Conservation (phyloP, 1,284 basidiomycete genomes). For the Irpex lacteus region DNA sequence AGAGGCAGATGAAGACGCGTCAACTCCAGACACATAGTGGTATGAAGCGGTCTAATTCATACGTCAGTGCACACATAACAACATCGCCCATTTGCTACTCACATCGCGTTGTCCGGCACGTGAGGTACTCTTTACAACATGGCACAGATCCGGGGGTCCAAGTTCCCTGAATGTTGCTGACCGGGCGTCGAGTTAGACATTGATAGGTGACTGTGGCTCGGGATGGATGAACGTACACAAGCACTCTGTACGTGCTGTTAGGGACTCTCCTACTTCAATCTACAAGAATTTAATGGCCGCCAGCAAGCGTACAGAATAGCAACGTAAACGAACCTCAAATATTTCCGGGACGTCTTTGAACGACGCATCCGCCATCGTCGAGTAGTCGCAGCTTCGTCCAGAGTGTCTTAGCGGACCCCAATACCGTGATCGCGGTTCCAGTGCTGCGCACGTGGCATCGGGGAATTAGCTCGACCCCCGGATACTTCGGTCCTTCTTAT, state of each 20-base stretch:
- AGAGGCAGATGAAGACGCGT: constrained; percentile 95
- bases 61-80: neutral
- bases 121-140: constrained; percentile 92
- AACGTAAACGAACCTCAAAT: constrained; percentile 49
- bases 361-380: constrained; percentile 36
- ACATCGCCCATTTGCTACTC: constrained; percentile 30
- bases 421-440: constrained; percentile 10
- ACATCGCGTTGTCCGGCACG: constrained; percentile 84
- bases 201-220: constrained; percentile 6
- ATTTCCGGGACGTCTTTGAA: constrained; percentile 67
- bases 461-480: constrained; percentile 2
- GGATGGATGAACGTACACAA: constrained; percentile 60
- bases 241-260: constrained; percentile 89
- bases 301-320: neutral
- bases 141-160: constrained; percentile 95
- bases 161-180: constrained; percentile 93
- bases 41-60: constrained; percentile 79
- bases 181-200: constrained; percentile 15
- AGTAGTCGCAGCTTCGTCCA: constrained; percentile 7
- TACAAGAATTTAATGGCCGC: constrained; percentile 30
- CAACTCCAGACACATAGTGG: constrained; percentile 94
- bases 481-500: neutral
- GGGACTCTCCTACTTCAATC: constrained; percentile 89
- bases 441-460: constrained; percentile 2
- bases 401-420: constrained; percentile 8